Percentiles rank a stretch among this genome's conserved stretches.
These are phyloP conservation scores for Colletotrichum sp. DNA, from an alignment of 2,329 filamentous ascomycete genomes.

Conservation along the genomic window DNA sequence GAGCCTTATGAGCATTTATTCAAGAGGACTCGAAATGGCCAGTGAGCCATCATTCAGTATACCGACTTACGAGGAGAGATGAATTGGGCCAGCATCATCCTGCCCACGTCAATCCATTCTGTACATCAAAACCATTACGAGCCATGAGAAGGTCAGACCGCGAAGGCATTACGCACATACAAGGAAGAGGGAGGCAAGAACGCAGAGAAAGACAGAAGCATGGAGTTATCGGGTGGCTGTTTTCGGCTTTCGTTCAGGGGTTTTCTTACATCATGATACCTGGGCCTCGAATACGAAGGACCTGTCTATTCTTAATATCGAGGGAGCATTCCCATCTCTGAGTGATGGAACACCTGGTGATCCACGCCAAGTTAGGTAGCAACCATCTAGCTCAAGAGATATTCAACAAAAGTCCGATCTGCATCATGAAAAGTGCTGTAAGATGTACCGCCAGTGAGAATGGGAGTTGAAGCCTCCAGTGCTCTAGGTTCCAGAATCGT, in stretches of 20 bases:
- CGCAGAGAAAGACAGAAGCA: background rate
- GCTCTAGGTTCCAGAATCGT: background rate
- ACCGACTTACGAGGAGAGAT: background rate
- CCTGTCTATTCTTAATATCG: background rate
- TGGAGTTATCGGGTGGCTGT: background rate
- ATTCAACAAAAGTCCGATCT: background rate
- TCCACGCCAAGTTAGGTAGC: background rate
- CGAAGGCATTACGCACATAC: background rate
- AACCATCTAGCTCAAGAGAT: background rate
- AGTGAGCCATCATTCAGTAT: background rate
- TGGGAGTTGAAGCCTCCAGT: background rate
- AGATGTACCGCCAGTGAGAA: background rate
- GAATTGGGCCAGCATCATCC: background rate
- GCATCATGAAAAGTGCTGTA: background rate
- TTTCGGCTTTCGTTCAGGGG: background rate
- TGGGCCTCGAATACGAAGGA: background rate
- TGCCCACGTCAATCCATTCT: background rate
- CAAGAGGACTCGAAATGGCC: background rate
- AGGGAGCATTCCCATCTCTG: background rate
- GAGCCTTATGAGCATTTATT: constrained; percentile 3
- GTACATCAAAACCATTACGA: background rate
- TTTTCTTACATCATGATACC: background rate
- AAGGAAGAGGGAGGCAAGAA: background rate
- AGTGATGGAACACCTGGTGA: background rate
- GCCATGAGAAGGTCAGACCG: background rate